These are phyloP conservation scores for Colletotrichum tropicicola DNA, from an alignment of 2,329 filamentous ascomycete genomes.

Conservation along the genomic window DNA sequence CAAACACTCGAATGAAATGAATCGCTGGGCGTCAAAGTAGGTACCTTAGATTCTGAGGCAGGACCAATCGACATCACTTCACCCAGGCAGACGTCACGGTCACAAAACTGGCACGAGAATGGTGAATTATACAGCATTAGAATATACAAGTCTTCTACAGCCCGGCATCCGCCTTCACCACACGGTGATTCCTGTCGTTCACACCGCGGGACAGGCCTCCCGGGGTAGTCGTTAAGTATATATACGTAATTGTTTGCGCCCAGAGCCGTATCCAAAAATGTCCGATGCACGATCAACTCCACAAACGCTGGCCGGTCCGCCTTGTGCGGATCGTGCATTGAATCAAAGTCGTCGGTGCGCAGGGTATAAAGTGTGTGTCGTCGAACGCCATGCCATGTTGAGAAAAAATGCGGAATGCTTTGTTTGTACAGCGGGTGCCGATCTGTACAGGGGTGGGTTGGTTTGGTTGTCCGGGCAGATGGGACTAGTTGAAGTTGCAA, in stretches of 20 bases:
- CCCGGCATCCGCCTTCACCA: slow-evolving; percentile 26
- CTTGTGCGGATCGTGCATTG: slow-evolving; percentile 19
- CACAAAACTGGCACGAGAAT: neutral
- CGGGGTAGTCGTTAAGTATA: slow-evolving; percentile 27
- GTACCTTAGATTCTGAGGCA: no score
- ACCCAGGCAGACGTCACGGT: neutral
- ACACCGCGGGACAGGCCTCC: slow-evolving; percentile 27
- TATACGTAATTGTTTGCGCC: slow-evolving; percentile 25
- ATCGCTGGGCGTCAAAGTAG: no score
- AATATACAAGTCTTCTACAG: slow-evolving; percentile 40
- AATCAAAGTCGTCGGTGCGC: slow-evolving; percentile 28
- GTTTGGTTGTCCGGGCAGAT: slow-evolving; percentile 11
- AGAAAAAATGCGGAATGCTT: slow-evolving; percentile 22
- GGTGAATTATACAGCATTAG: slow-evolving; percentile 48
- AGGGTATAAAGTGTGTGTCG: slow-evolving; percentile 33
- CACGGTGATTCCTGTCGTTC: slow-evolving; percentile 26
- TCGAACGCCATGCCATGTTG: slow-evolving; percentile 31
- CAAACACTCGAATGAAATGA: no score
- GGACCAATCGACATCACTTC: neutral
- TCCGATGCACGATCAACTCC: slow-evolving; percentile 11
- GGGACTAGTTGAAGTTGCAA: slow-evolving; percentile 14
- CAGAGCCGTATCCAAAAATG: slow-evolving; percentile 25
- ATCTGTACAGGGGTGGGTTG: slow-evolving; percentile 20
- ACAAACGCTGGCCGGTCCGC: slow-evolving; percentile 14
- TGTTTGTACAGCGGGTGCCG: slow-evolving; percentile 30